Evolutionary conservation across 495 filamentous ascomycete genomes (phyloP).

Genomic region (Trichoderma erinaceum): DNA sequence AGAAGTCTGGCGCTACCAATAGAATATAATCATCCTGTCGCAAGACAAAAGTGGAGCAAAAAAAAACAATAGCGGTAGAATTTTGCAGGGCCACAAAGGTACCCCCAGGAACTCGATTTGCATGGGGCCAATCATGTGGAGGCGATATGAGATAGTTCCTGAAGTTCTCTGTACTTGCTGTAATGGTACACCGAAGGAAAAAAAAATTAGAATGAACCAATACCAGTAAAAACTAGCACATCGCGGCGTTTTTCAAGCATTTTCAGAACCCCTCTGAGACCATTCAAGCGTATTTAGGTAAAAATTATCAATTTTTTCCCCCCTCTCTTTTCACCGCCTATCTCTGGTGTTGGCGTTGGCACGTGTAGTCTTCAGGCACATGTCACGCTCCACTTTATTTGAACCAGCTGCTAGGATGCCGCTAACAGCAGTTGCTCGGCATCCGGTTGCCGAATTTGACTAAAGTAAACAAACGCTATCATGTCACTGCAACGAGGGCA

Average conservation of each 20-base stretch:
- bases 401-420: neutral
- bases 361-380: neutral
- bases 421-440: neutral
- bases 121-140: no score
- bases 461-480: neutral
- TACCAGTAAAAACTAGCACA: no score
- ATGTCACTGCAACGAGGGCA: neutral
- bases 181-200: no score
- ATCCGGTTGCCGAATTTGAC: neutral
- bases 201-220: no score
- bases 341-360: neutral
- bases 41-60: neutral
- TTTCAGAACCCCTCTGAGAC: no score
- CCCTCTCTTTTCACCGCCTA: neutral
- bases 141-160: no score
- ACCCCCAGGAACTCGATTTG: no score
- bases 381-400: neutral
- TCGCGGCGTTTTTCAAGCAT: no score
- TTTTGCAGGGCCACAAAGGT: no score
- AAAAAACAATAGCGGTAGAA: neutral
- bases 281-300: no score
- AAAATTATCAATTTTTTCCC: neutral
- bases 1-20: neutral
- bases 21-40: neutral
- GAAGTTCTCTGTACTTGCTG: no score